Percentiles rank a stretch among this genome's conserved stretches.
Conservation (phyloP, 2,329 filamentous ascomycete species). For the Cercospora nicotianae region DNA sequence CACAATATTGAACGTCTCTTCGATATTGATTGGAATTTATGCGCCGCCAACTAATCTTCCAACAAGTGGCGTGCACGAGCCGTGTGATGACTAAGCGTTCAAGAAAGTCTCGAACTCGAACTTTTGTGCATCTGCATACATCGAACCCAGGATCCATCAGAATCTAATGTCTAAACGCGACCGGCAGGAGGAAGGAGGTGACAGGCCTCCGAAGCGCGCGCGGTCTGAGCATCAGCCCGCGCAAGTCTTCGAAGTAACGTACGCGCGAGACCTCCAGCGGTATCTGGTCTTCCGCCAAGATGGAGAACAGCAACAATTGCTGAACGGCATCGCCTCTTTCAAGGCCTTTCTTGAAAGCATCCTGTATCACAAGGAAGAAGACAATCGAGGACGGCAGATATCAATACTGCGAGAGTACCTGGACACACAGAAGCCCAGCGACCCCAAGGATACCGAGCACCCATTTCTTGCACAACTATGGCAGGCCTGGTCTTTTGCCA, state of each 20-base stretch:
- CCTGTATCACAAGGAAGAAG: slow-evolving; percentile 56
- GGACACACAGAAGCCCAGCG: slow-evolving; percentile 55
- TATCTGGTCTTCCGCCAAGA: slow-evolving; percentile 72
- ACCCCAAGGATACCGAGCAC: slow-evolving; percentile 55
- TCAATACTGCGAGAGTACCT: slow-evolving; percentile 70
- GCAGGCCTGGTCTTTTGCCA: slow-evolving; percentile 83
- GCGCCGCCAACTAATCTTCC: not conserved
- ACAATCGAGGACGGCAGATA: slow-evolving; percentile 52
- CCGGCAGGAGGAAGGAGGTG: slow-evolving; percentile 25
- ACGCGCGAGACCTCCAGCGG: slow-evolving; percentile 65
- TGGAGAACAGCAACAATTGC: slow-evolving; percentile 55
- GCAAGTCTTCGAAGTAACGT: slow-evolving; percentile 62
- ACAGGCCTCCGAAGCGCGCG: slow-evolving; percentile 36
- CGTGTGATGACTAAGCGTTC: not conserved
- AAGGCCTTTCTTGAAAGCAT: slow-evolving; percentile 68
- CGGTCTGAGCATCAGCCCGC: slow-evolving; percentile 42
- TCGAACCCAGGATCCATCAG: not conserved
- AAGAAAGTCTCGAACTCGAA: slow-evolving; percentile 6
- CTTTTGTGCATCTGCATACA: not conserved
- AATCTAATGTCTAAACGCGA: slow-evolving; percentile 35
- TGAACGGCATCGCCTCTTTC: slow-evolving; percentile 69
- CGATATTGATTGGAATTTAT: not conserved
- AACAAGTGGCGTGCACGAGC: not conserved
- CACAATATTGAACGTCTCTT: not conserved
- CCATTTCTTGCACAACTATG: slow-evolving; percentile 76